phyloP scores from a whole-genome alignment of 1,284 basidiomycete genomes.

The Tilletiaria anomala region DNA sequence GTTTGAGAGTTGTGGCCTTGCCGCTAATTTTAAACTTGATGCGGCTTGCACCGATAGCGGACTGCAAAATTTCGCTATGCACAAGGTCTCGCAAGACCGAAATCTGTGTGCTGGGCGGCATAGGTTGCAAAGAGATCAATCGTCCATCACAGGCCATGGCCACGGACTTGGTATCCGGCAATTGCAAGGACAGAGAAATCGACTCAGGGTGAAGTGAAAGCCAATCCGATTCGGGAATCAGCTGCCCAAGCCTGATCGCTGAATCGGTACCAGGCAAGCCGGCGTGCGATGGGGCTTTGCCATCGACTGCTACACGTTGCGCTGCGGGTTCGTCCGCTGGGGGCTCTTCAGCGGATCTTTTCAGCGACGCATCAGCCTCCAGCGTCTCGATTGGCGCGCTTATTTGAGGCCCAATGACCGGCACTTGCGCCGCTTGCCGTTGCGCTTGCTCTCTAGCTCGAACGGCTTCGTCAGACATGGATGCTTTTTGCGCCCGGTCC shows the following conservation, averaged over 20 bases:
- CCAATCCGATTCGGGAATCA: conserved; percentile 25
- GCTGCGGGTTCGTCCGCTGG: neutral
- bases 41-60: conserved; percentile 17
- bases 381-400: too few species aligned
- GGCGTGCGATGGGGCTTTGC: too few species aligned
- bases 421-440: too few species aligned
- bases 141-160: conserved; percentile 18
- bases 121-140: conserved; percentile 11
- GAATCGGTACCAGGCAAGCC: too few species aligned
- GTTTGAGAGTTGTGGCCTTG: conserved; percentile 26
- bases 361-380: neutral
- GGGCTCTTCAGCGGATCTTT: neutral
- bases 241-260: neutral
- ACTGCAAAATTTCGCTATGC: conserved; percentile 18
- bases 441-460: too few species aligned
- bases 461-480: conserved; percentile 1
- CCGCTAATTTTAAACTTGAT: conserved; percentile 27
- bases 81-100: conserved; percentile 24
- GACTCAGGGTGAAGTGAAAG: conserved; percentile 17
- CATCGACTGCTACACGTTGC: neutral
- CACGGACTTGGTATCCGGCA: conserved; percentile 11
- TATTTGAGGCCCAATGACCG: too few species aligned
- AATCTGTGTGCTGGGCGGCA: conserved; percentile 14
- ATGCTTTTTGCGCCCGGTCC: conserved; percentile 14
- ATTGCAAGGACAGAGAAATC: conserved; percentile 13